Evolutionary conservation across 306 rosid species (phyloP).

Genomic region (Cajanus cajan): DNA sequence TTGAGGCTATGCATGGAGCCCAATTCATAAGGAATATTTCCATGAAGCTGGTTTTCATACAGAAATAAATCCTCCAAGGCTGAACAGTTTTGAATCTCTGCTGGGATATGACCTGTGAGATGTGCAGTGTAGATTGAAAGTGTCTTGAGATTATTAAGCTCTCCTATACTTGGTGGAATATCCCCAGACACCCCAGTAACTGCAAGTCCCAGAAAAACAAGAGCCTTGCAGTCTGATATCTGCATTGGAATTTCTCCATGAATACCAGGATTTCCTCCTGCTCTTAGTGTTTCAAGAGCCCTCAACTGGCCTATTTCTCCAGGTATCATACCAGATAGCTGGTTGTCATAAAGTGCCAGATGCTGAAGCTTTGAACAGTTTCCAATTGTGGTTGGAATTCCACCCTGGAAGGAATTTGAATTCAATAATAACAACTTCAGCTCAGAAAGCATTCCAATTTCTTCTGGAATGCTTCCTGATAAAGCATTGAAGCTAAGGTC

Average conservation of each 20-base stretch:
- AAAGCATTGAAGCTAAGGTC: slow-evolving; percentile 86
- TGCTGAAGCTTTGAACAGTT: slow-evolving; percentile 74
- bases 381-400: slow-evolving; percentile 68
- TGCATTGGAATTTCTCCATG: slow-evolving; percentile 80
- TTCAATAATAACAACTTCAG: slow-evolving; percentile 58
- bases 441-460: slow-evolving; percentile 55
- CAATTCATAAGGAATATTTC: slow-evolving; percentile 65
- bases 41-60: slow-evolving; percentile 80
- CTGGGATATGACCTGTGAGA: slow-evolving; percentile 77
- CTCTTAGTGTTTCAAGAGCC: slow-evolving; percentile 59
- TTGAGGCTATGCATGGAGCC: slow-evolving; percentile 62
- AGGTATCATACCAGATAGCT: slow-evolving; percentile 74
- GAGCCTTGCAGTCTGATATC: slow-evolving; percentile 68
- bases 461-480: slow-evolving; percentile 68
- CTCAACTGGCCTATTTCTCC: slow-evolving; percentile 62
- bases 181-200: slow-evolving; percentile 78
- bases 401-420: slow-evolving; percentile 66
- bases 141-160: slow-evolving; percentile 67
- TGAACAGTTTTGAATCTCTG: slow-evolving; percentile 75
- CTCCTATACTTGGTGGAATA: slow-evolving; percentile 77
- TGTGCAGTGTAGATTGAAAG: slow-evolving; percentile 82
- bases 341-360: slow-evolving; percentile 75
- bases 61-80: slow-evolving; percentile 76
- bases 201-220: slow-evolving; percentile 77
- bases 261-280: slow-evolving; percentile 81